Evolutionary conservation across 2,329 filamentous ascomycete genomes (phyloP).

Genomic region (Aspergillus vadensis): DNA sequence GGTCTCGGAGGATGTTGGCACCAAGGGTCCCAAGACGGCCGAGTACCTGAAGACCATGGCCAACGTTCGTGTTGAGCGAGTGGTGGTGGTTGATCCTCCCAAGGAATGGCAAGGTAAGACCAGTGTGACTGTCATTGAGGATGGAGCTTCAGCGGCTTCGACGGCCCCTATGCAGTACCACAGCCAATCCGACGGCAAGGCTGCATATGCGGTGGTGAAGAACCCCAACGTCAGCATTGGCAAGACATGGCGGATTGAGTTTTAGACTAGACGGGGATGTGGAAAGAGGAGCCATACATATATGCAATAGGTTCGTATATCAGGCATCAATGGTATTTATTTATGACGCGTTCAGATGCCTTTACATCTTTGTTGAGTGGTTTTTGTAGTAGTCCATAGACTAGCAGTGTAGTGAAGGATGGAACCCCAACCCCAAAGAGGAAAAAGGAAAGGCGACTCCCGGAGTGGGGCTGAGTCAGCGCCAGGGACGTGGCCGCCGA

Average conservation of each 20-base stretch:
- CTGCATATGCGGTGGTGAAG: slow-evolving; percentile 65
- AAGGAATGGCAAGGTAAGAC: slow-evolving; percentile 67
- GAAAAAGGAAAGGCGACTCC: neutral
- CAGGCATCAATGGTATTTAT: neutral
- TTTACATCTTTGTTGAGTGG: no score
- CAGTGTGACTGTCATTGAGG: slow-evolving; percentile 53
- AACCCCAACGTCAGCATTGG: slow-evolving; percentile 64
- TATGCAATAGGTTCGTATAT: neutral
- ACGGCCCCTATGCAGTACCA: slow-evolving; percentile 62
- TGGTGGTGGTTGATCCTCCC: slow-evolving; percentile 80
- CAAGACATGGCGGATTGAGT: slow-evolving; percentile 65
- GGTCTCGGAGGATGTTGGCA: slow-evolving; percentile 68
- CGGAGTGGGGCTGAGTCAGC: slow-evolving; percentile 9
- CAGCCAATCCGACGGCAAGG: slow-evolving; percentile 55
- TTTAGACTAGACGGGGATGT: slow-evolving; percentile 33
- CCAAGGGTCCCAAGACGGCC: slow-evolving; percentile 64
- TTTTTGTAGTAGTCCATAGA: no score
- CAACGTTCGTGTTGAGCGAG: slow-evolving; percentile 76
- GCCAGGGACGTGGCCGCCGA: neutral
- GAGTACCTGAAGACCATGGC: slow-evolving; percentile 79
- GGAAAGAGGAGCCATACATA: neutral
- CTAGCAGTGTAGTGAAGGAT: neutral
- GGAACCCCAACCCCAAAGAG: neutral
- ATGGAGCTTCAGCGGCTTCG: slow-evolving; percentile 47
- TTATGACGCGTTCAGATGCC: neutral